These are phyloP conservation scores for Linnemannia schmuckeri DNA, from an alignment of 192 early-diverging fungal species.

Conservation along the genomic window DNA sequence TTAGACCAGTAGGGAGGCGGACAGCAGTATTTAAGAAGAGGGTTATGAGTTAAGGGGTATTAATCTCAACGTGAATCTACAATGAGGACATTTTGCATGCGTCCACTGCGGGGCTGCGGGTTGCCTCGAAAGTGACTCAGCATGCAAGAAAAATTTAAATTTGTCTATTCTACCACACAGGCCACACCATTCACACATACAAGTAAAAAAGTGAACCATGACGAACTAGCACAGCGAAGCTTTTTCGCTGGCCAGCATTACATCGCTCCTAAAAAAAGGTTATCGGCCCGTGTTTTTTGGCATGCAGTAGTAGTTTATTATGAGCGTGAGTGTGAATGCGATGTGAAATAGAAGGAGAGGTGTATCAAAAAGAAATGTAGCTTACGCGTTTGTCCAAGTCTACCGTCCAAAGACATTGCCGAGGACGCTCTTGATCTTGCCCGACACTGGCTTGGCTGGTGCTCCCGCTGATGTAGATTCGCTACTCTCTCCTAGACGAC, in stretches of 20 bases:
- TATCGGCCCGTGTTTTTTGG: neutral
- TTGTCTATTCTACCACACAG: neutral
- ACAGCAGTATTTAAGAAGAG: neutral
- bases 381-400: slow-evolving; percentile 28
- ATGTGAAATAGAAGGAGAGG: neutral
- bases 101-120: slow-evolving; percentile 18
- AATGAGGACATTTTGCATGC: neutral
- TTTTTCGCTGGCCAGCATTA: neutral
- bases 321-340: neutral
- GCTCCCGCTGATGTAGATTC: slow-evolving; percentile 14
- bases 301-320: neutral
- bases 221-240: neutral
- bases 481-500: slow-evolving; percentile 59
- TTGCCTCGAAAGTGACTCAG: slow-evolving; percentile 13
- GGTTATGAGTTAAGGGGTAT: neutral
- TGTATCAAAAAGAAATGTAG: neutral
- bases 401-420: slow-evolving; percentile 67
- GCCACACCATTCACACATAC: neutral
- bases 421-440: slow-evolving; percentile 65
- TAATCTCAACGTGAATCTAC: neutral
- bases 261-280: neutral
- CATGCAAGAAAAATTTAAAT: slow-evolving; percentile 68
- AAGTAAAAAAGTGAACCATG: neutral
- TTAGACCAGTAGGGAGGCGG: neutral
- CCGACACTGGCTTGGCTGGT: slow-evolving; percentile 20